Conservation (phyloP, 2,329 filamentous ascomycete species). For the Lasiodiplodia sp. region DNA sequence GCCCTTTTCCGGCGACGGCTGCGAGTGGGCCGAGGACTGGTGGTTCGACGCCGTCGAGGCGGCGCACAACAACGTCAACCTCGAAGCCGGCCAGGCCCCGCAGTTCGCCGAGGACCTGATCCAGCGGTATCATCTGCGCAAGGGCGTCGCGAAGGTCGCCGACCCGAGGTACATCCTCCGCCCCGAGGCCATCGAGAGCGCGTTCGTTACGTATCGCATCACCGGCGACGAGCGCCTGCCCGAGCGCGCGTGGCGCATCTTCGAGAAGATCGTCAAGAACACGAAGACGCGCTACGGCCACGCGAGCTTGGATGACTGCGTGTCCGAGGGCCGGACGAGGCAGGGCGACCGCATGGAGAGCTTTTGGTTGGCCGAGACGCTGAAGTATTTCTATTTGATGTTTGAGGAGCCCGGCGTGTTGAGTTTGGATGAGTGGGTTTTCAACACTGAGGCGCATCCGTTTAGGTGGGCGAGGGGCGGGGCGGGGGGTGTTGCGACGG, state of each 20-base stretch:
- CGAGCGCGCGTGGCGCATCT: slow-evolving; percentile 60
- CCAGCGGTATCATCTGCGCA: slow-evolving; percentile 6
- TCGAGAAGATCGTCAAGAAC: slow-evolving; percentile 51
- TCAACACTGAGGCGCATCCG: slow-evolving; percentile 43
- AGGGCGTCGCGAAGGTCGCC: slow-evolving; percentile 23
- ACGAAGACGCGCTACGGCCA: slow-evolving; percentile 56
- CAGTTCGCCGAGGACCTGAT: neutral
- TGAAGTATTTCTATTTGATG: slow-evolving; percentile 59
- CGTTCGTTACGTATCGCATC: slow-evolving; percentile 61
- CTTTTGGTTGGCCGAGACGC: slow-evolving; percentile 59
- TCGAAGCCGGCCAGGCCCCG: neutral
- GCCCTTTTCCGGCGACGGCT: slow-evolving; percentile 41
- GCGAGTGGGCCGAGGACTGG: slow-evolving; percentile 62
- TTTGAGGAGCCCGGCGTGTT: slow-evolving; percentile 53
- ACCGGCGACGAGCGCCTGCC: slow-evolving; percentile 58
- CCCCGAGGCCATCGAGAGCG: slow-evolving; percentile 66
- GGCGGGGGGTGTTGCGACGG: no score
- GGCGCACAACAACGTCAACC: slow-evolving; percentile 48
- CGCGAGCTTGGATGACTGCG: slow-evolving; percentile 54
- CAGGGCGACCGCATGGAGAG: slow-evolving; percentile 56
- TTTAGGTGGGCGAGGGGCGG: slow-evolving; percentile 9
- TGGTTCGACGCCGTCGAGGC: slow-evolving; percentile 62
- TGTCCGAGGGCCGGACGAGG: slow-evolving; percentile 41
- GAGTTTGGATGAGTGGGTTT: slow-evolving; percentile 56
- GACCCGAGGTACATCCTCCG: slow-evolving; percentile 26